Percentiles rank a stretch among this genome's conserved stretches.
phyloP scores from a whole-genome alignment of 306 rosid genomes.

The Elaeagnus macrophylla region DNA sequence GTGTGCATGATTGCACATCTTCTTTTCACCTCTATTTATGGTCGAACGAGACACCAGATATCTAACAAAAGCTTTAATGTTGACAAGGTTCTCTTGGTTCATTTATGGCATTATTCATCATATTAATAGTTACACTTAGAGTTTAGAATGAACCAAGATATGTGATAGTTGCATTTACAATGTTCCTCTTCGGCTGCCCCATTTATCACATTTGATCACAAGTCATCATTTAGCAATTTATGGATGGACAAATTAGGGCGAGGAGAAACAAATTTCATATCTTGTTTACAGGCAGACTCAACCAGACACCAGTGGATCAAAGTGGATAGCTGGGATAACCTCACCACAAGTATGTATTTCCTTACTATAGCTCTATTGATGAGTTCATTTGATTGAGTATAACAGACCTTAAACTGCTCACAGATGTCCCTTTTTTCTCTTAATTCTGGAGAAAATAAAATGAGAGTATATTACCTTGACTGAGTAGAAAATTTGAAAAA shows the following conservation, averaged over 20 bases:
- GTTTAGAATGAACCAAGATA: no score
- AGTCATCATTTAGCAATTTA: background rate
- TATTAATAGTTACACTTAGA: no score
- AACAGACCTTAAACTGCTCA: background rate
- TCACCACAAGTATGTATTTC: constrained; percentile 47
- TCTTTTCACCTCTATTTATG: no score
- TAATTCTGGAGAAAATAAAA: background rate
- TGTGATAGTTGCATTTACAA: no score
- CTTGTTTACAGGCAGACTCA: constrained; percentile 41
- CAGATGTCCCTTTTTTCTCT: background rate
- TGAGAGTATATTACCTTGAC: background rate
- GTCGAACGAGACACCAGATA: no score
- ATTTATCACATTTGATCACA: no score
- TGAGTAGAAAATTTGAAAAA: background rate
- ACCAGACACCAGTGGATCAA: constrained; percentile 52
- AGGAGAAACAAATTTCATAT: constrained; percentile 12
- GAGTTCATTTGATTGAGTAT: background rate
- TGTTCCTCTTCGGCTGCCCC: no score
- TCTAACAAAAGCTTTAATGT: no score
- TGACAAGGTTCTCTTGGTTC: no score
- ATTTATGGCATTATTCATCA: no score
- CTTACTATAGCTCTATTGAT: constrained; percentile 2
- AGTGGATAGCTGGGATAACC: constrained; percentile 69
- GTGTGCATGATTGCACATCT: no score
- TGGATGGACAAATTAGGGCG: constrained; percentile 9